Evolutionary conservation across 176 grass and related monocot species (phyloP).

Genomic region (Avena insularis): DNA sequence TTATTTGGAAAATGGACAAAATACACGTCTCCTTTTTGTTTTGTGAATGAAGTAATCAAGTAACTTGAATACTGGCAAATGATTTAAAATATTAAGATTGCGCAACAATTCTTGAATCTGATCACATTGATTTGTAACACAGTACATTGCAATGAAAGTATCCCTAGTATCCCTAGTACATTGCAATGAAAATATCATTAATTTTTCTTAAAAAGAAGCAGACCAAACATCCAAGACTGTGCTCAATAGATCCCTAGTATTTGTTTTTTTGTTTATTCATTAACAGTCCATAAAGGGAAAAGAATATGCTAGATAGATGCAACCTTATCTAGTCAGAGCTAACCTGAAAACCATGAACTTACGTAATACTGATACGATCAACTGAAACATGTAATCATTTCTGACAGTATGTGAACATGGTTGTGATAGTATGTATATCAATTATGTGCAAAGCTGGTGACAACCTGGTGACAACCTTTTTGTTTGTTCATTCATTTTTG

Average conservation of each 20-base stretch:
- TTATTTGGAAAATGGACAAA: conserved; percentile 2
- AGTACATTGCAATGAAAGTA: neutral
- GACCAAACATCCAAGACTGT: neutral
- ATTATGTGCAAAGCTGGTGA: no score
- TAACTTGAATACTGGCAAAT: neutral
- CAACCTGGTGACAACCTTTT: no score
- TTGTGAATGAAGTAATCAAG: conserved; percentile 25
- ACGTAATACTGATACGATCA: neutral
- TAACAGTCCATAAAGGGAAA: neutral
- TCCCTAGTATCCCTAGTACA: no score
- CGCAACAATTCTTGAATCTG: neutral
- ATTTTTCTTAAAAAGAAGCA: neutral
- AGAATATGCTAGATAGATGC: neutral
- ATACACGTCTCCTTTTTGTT: neutral
- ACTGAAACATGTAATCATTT: conserved; percentile 8
- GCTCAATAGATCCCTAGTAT: neutral
- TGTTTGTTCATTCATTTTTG: no score
- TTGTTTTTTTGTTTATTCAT: neutral
- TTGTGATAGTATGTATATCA: no score
- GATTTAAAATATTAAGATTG: conserved; percentile 14
- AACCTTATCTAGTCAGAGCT: neutral
- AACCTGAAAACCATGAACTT: neutral
- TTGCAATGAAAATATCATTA: neutral
- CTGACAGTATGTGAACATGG: no score
- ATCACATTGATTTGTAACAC: neutral